Evolutionary conservation across 306 rosid genomes (phyloP), one percentile per base, ranked within the genome.

Genomic region (Alnus rubra): DNA sequence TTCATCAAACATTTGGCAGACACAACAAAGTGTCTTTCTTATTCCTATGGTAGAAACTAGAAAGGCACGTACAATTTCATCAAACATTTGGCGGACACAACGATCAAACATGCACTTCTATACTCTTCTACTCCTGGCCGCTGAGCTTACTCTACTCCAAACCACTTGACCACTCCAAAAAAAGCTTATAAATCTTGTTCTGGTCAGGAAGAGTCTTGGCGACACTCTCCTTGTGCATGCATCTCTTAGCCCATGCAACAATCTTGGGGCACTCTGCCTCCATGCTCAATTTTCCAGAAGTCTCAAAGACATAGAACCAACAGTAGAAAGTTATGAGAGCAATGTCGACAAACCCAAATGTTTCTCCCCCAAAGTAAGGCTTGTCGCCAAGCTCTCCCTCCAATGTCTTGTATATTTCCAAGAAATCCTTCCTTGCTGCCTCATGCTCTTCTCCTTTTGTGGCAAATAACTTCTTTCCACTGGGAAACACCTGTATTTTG

Each of bases 241-340:
- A 84, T 54, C 87, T 88, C 55, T 60, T 86, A 9, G 81, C 83
- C 94, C 94, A 90, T 16, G 55, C 84, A 77, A 84, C 73, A 35
- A 90, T 71, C 74, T 81, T 88, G 68, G 92, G 94, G 48, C 89
- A 84, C 85, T 74, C 88, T 9, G 70, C 59, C 69, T 86, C 90
- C 48, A 84, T 74, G 60, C 82, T 88, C 74, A 88, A 86, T 48
- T 84, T 80, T 0, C 82, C 92, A 68, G 54, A 81, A 0, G 72
- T 63, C 69, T 88, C 89, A 58, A 12, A 86, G 8, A 84, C 14
- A 55, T 82, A 77, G 28, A 90, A 88, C 94, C 90, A 86, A 15
- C 74, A 7, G 1, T 78, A 83, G 49, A 71, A 75, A 3, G 92
- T 80, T 39, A 86, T 42, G 0, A 88, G 51, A 5, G 56, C 73